These are phyloP conservation scores for Hibiscus syriacus DNA, from an alignment of 345 rosid genomes.

Conservation along the genomic window DNA sequence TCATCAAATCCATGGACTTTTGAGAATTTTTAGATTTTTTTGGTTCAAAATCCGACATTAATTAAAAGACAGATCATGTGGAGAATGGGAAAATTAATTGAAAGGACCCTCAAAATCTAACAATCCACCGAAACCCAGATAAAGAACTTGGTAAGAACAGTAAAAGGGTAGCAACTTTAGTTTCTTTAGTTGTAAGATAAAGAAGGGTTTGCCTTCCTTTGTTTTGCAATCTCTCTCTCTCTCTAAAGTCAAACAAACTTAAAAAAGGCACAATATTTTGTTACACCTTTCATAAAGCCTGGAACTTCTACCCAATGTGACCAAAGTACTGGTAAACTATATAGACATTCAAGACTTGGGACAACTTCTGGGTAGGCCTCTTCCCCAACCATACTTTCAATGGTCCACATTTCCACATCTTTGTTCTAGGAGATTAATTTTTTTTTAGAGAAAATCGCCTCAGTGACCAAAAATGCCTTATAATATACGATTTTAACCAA, in stretches of 20 bases:
- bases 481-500: no score
- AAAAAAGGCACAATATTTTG: constrained; percentile 7
- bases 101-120: not conserved
- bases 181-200: constrained; percentile 12
- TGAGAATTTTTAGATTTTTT: no score
- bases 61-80: not conserved
- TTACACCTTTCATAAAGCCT: not conserved
- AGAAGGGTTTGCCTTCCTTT: not conserved
- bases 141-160: not conserved
- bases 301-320: not conserved
- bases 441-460: no score
- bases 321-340: not conserved
- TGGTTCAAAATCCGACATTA: not conserved
- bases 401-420: not conserved
- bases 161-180: constrained; percentile 19
- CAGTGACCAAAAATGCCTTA: no score
- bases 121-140: not conserved
- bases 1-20: no score
- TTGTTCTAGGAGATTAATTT: not conserved
- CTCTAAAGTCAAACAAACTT: constrained; percentile 24
- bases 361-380: not conserved
- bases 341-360: not conserved
- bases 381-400: not conserved
- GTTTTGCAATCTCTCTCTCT: not conserved
- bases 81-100: not conserved